Percentiles rank a stretch among this genome's conserved stretches.
Conservation (phyloP, 2,329 filamentous ascomycete species). For the Penicillium janthinellum region DNA sequence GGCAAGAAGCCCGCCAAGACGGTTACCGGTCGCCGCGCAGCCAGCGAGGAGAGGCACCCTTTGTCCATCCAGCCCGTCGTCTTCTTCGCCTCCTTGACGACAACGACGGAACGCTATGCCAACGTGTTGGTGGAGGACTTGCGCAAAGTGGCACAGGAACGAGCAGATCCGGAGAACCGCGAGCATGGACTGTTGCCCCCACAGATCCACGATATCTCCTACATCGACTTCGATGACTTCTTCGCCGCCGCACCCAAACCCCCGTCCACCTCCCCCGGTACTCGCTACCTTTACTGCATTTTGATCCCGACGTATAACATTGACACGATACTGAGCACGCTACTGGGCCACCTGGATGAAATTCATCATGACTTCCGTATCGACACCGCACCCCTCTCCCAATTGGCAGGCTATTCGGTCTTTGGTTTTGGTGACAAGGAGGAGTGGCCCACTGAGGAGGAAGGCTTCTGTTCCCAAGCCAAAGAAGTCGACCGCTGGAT, state of each 20-base stretch:
- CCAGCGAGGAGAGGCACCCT: slow-evolving; percentile 18
- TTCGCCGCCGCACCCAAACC: slow-evolving; percentile 76
- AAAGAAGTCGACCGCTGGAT: slow-evolving; percentile 93
- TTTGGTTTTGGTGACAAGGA: slow-evolving; percentile 92
- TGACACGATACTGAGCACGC: slow-evolving; percentile 84
- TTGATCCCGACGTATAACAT: slow-evolving; percentile 93
- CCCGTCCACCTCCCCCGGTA: slow-evolving; percentile 46
- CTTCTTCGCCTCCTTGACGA: slow-evolving; percentile 89
- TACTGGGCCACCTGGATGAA: slow-evolving; percentile 83
- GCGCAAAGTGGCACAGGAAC: slow-evolving; percentile 41
- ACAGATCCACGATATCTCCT: slow-evolving; percentile 73
- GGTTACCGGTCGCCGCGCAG: slow-evolving; percentile 24
- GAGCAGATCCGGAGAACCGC: slow-evolving; percentile 25
- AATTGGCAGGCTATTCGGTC: slow-evolving; percentile 81
- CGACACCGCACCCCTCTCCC: slow-evolving; percentile 78
- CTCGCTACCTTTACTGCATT: slow-evolving; percentile 77
- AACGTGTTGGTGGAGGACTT: slow-evolving; percentile 63
- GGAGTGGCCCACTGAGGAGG: slow-evolving; percentile 86
- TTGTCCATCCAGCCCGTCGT: slow-evolving; percentile 65
- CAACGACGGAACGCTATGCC: slow-evolving; percentile 75
- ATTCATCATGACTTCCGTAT: slow-evolving; percentile 97
- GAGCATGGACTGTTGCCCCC: slow-evolving; percentile 55
- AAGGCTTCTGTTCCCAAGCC: slow-evolving; percentile 92
- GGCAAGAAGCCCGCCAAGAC: slow-evolving; percentile 37
- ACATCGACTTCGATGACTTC: slow-evolving; percentile 90